These are phyloP conservation scores for Elaphomyces granulatus DNA, from an alignment of 495 filamentous ascomycete genomes.

Conservation along the genomic window DNA sequence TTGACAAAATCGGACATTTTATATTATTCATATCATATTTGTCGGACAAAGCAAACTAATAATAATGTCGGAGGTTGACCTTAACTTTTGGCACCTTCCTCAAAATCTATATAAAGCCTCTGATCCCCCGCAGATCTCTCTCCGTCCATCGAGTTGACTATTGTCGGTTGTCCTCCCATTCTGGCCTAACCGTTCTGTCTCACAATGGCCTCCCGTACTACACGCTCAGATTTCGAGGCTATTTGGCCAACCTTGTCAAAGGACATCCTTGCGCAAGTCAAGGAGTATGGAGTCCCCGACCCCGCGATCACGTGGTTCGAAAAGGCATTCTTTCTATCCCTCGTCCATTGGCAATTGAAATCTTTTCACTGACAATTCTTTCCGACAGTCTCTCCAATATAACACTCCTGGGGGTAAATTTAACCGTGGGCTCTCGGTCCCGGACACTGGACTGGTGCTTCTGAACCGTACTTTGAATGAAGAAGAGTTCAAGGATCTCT, in stretches of 20 bases:
- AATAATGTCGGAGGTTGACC: too few relatives aligned
- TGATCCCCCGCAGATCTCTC: too few relatives aligned
- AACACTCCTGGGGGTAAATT: conserved; percentile 93
- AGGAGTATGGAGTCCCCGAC: conserved; percentile 65
- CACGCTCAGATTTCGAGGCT: conserved; percentile 71
- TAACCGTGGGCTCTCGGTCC: conserved; percentile 96
- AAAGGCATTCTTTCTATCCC: conserved; percentile 42
- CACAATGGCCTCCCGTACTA: conserved; percentile 51
- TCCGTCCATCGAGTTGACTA: too few relatives aligned
- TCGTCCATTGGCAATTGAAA: not conserved
- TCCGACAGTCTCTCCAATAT: conserved; percentile 56
- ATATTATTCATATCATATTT: too few relatives aligned
- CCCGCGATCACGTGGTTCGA: conserved; percentile 79
- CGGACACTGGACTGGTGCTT: conserved; percentile 74
- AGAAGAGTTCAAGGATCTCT: conserved; percentile 46
- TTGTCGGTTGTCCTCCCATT: too few relatives aligned
- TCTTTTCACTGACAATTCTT: conserved; percentile 7
- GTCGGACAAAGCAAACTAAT: too few relatives aligned
- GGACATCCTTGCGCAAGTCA: conserved; percentile 59
- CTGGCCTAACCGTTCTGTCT: too few relatives aligned
- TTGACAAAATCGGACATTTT: too few relatives aligned
- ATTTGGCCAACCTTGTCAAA: conserved; percentile 70
- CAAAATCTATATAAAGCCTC: too few relatives aligned
- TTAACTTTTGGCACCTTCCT: too few relatives aligned
- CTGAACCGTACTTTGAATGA: conserved; percentile 53